Evolutionary conservation across 2,329 filamentous ascomycete genomes (phyloP).

Genomic region (Thielaviopsis ethacetica): DNA sequence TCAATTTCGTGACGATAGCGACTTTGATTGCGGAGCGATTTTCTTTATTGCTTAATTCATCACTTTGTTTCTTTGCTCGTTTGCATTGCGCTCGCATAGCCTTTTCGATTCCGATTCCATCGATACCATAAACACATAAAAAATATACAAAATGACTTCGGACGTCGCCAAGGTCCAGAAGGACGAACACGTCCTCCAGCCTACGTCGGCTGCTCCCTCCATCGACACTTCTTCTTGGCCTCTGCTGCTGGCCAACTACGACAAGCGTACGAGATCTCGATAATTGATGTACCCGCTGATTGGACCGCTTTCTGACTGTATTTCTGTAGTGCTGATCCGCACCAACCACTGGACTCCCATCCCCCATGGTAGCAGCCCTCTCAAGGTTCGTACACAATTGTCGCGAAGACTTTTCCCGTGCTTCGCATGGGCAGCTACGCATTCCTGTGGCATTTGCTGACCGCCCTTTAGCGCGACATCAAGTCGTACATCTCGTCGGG

Average conservation of each 20-base stretch:
- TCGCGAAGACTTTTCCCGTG: neutral
- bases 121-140: neutral
- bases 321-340: constrained; percentile 59
- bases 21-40: neutral
- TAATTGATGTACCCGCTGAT: neutral
- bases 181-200: constrained; percentile 79
- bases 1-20: neutral
- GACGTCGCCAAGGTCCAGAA: constrained; percentile 34
- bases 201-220: constrained; percentile 60
- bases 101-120: neutral
- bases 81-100: neutral
- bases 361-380: constrained; percentile 75
- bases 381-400: constrained; percentile 31
- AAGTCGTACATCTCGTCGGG: constrained; percentile 95
- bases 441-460: neutral
- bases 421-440: neutral
- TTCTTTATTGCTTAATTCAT: neutral
- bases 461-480: constrained; percentile 49
- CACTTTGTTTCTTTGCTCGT: neutral
- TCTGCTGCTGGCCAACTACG: constrained; percentile 88
- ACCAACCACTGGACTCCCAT: constrained; percentile 97
- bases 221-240: constrained; percentile 85
- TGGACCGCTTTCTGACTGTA: constrained; percentile 15
- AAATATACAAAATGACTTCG: constrained; percentile 27
- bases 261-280: constrained; percentile 49